phyloP scores from a whole-genome alignment of 805 yeast species.

The Wickerhamiella occidentalis region DNA sequence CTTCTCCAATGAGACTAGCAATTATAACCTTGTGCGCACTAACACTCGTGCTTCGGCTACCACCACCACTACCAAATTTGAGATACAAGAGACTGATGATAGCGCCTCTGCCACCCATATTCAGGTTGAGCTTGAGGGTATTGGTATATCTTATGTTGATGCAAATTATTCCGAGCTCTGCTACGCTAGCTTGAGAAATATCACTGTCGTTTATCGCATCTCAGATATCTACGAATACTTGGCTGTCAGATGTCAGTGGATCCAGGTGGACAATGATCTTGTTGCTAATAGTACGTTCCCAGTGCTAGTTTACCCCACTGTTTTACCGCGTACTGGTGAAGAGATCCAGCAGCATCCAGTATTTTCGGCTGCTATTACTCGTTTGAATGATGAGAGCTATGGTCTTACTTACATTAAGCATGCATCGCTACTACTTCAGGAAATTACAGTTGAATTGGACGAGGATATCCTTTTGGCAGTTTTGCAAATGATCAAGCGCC shows the following conservation, averaged over 20 bases:
- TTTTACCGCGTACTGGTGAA: conserved; percentile 67
- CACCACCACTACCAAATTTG: not conserved
- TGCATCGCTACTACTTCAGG: conserved; percentile 81
- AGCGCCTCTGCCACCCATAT: conserved; percentile 30
- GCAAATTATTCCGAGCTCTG: conserved; percentile 61
- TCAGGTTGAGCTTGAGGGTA: conserved; percentile 54
- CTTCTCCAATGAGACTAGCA: conserved; percentile 64
- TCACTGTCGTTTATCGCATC: conserved; percentile 69
- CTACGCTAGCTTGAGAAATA: conserved; percentile 69
- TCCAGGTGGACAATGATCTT: conserved; percentile 85
- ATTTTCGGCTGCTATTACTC: conserved; percentile 70
- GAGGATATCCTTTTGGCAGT: conserved; percentile 82
- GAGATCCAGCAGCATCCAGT: conserved; percentile 88
- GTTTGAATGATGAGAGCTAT: conserved; percentile 76
- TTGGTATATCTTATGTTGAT: conserved; percentile 78
- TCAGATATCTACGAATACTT: conserved; percentile 74
- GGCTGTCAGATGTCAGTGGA: conserved; percentile 78
- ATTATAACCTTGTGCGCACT: conserved; percentile 33
- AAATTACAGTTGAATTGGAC: conserved; percentile 82
- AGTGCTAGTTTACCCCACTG: conserved; percentile 78
- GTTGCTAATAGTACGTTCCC: conserved; percentile 75
- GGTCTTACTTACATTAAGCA: conserved; percentile 85
- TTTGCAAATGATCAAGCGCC: conserved; percentile 50
- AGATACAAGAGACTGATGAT: conserved; percentile 17
- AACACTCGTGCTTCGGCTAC: not conserved